These are phyloP conservation scores for Apiospora arundinis DNA, from an alignment of 2,329 filamentous ascomycete species.

Conservation along the genomic window DNA sequence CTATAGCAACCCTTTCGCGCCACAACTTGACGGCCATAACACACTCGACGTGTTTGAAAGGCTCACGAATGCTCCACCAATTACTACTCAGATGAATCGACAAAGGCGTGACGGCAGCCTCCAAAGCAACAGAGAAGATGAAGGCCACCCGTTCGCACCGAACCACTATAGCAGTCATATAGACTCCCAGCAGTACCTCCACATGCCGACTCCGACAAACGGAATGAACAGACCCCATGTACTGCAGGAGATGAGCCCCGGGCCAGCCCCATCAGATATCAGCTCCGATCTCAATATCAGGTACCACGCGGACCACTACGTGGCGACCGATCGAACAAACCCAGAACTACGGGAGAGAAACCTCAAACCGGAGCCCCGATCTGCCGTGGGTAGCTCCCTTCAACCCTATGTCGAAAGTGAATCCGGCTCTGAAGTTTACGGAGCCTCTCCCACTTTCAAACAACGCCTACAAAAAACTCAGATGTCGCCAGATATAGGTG, in stretches of 20 bases:
- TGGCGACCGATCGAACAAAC: neutral
- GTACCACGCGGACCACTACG: neutral
- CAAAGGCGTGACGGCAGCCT: too few species aligned
- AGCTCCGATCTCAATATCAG: neutral
- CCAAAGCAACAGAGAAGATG: too few species aligned
- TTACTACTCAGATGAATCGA: too few species aligned
- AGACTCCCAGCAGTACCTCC: neutral
- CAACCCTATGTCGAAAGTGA: neutral
- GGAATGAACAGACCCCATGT: neutral
- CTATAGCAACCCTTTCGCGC: neutral
- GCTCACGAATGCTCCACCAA: too few species aligned
- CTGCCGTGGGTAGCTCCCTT: neutral
- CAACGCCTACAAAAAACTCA: neutral
- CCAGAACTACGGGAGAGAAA: neutral
- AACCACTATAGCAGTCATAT: neutral
- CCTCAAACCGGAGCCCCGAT: neutral
- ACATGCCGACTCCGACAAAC: neutral
- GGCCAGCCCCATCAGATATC: neutral
- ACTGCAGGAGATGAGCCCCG: neutral
- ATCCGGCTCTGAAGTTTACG: neutral
- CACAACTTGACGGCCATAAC: neutral
- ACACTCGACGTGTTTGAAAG: too few species aligned
- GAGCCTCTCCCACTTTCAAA: neutral
- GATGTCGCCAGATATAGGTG: neutral
- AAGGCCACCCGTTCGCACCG: too few species aligned